Conservation (phyloP, 441 rosid genomes). For the Gossypium davidsonii region DNA sequence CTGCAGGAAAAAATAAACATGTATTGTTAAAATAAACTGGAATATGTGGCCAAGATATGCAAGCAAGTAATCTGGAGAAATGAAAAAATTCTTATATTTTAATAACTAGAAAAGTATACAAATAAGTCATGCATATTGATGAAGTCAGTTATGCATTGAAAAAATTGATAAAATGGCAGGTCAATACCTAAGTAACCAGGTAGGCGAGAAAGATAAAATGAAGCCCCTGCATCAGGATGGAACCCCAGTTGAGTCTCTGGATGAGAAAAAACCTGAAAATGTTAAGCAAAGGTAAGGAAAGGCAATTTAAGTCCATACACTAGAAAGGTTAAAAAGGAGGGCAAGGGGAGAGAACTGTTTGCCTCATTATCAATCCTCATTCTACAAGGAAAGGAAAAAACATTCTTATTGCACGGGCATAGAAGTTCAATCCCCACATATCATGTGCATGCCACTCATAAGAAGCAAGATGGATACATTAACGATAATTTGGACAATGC, state of each 20-base stretch:
- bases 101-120: constrained; percentile 12
- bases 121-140: background rate
- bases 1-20: constrained; percentile 26
- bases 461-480: background rate
- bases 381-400: background rate
- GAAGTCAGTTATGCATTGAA: background rate
- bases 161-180: background rate
- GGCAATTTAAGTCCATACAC: constrained; percentile 1
- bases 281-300: background rate
- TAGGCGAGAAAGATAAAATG: constrained; percentile 80
- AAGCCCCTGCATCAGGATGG: constrained; percentile 95
- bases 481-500: background rate
- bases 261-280: constrained; percentile 61
- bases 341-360: background rate
- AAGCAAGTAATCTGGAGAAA: background rate
- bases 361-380: background rate
- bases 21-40: constrained; percentile 2
- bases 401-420: background rate
- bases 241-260: constrained; percentile 88
- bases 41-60: background rate
- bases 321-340: background rate
- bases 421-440: background rate
- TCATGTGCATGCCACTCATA: background rate
- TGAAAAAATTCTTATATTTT: background rate
- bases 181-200: constrained; percentile 80